phyloP scores from a whole-genome alignment of 441 rosid species.

The Biscutella auriculata region DNA sequence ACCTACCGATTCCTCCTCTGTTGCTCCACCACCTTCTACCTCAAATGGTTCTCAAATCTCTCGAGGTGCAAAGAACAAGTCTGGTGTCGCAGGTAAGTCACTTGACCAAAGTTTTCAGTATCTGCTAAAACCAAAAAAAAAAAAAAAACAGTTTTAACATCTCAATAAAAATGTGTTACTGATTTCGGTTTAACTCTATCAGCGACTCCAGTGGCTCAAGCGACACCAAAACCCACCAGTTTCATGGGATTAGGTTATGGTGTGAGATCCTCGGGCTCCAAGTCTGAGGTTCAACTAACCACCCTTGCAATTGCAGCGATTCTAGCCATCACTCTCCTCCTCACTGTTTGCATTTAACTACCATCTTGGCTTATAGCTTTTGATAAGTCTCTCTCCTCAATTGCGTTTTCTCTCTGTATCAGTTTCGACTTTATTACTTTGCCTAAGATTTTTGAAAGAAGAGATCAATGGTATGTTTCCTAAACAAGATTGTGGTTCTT shows the following conservation, averaged over 20 bases:
- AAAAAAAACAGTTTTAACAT: background rate
- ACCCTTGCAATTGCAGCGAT: constrained; percentile 17
- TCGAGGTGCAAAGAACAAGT: constrained; percentile 28
- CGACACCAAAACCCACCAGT: constrained; percentile 35
- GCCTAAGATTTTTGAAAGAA: background rate
- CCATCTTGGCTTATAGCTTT: background rate
- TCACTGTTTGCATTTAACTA: constrained; percentile 9
- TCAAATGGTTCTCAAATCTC: constrained; percentile 39
- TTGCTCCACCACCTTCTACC: constrained; percentile 22
- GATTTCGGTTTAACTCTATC: background rate
- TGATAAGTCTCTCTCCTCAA: background rate
- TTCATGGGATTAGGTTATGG: constrained; percentile 34
- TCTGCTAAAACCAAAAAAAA: background rate
- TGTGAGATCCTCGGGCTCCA: constrained; percentile 20
- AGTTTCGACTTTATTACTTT: background rate
- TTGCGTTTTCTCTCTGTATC: background rate
- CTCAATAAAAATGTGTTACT: background rate
- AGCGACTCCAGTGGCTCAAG: constrained; percentile 25
- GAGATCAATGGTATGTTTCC: background rate
- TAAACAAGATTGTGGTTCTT: background rate
- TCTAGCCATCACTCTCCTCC: constrained; percentile 16
- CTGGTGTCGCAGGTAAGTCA: constrained; percentile 37
- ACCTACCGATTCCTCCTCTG: constrained; percentile 17
- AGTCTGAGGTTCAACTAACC: constrained; percentile 17
- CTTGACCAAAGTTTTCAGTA: background rate